phyloP scores from a whole-genome alignment of 2,329 filamentous ascomycete species.

The Trichoderma sp. region DNA sequence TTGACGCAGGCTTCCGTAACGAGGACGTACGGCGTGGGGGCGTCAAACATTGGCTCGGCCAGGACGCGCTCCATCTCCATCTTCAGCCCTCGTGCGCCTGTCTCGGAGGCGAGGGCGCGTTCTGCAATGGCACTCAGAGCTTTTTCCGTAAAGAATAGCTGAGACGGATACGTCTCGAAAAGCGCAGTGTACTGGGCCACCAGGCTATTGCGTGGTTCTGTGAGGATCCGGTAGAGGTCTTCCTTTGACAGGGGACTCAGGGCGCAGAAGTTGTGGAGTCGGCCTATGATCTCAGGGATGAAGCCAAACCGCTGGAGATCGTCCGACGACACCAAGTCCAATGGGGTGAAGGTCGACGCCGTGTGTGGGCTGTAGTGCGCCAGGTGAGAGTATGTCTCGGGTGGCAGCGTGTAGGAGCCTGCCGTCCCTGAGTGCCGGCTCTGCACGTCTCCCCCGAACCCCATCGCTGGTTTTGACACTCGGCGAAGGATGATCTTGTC shows the following conservation, averaged over 20 bases:
- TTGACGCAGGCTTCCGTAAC: constrained; percentile 70
- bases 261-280: constrained; percentile 86
- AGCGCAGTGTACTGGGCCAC: constrained; percentile 86
- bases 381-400: constrained; percentile 59
- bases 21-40: constrained; percentile 73
- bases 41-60: constrained; percentile 79
- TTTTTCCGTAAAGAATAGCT: constrained; percentile 78
- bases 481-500: constrained; percentile 85
- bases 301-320: constrained; percentile 86
- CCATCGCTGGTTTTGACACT: constrained; percentile 83
- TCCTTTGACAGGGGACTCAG: constrained; percentile 71
- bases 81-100: constrained; percentile 77
- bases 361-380: constrained; percentile 53
- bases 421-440: constrained; percentile 52
- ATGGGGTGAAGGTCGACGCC: constrained; percentile 52
- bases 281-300: constrained; percentile 94
- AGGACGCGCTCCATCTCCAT: constrained; percentile 80
- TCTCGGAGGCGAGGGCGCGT: constrained; percentile 61
- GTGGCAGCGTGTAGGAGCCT: constrained; percentile 63
- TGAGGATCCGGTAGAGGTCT: constrained; percentile 82
- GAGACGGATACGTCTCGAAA: constrained; percentile 77
- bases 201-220: constrained; percentile 86
- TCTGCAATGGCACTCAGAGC: constrained; percentile 81
- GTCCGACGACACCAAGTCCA: constrained; percentile 73
- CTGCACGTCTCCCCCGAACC: constrained; percentile 84